These are phyloP conservation scores for Entoloma clypeatum DNA, from an alignment of 1,284 basidiomycete species.

Conservation along the genomic window DNA sequence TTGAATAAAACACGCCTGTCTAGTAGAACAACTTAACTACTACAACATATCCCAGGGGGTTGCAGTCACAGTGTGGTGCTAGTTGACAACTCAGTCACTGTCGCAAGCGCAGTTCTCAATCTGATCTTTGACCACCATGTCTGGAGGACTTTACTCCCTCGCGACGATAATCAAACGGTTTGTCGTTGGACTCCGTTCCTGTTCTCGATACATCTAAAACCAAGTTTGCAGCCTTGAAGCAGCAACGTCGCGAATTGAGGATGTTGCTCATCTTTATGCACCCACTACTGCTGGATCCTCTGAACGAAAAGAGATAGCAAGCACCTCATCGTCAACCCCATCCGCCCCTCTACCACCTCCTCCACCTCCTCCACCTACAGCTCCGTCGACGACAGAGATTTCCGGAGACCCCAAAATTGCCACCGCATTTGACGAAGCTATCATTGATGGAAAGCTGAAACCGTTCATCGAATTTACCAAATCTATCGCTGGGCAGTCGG, in stretches of 20 bases:
- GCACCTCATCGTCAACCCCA: conserved; percentile 14
- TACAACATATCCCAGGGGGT: no score
- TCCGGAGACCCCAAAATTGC: conserved; percentile 57
- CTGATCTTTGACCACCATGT: conserved; percentile 26
- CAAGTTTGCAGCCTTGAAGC: conserved; percentile 70
- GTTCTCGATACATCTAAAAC: conserved; percentile 11
- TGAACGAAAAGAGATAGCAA: conserved; percentile 12
- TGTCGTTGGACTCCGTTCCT: conserved; percentile 20
- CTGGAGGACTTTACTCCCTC: conserved; percentile 61
- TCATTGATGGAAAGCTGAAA: conserved; percentile 70
- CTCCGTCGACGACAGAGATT: conserved; percentile 33
- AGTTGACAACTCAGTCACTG: no score
- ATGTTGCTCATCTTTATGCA: conserved; percentile 64
- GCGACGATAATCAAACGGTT: conserved; percentile 84
- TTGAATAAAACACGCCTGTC: neutral
- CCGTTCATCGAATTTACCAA: conserved; percentile 75
- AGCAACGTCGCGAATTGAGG: conserved; percentile 92
- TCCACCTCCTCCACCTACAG: conserved; percentile 34
- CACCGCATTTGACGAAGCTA: conserved; percentile 69
- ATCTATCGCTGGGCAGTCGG: conserved; percentile 63
- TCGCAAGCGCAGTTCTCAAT: no score
- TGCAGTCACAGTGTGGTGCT: no score
- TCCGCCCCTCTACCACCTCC: conserved; percentile 34
- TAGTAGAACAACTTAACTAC: no score
- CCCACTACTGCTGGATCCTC: conserved; percentile 25